Evolutionary conservation across 768 basidiomycete genomes (phyloP).

Genomic region (Collybia nuda): DNA sequence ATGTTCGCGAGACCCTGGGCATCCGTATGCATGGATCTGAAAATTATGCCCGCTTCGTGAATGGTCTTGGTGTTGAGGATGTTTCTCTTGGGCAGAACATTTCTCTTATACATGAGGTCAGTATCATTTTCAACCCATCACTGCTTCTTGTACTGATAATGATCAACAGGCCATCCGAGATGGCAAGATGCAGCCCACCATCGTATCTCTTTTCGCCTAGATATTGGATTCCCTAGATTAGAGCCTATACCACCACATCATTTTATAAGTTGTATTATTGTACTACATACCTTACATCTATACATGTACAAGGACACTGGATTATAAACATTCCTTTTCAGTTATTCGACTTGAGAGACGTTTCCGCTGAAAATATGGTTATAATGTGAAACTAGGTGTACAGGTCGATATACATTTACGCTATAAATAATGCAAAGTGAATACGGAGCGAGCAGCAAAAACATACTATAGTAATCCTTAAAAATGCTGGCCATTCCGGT

Average conservation of each 20-base stretch:
- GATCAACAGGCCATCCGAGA: constrained; percentile 46
- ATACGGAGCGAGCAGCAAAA: background rate
- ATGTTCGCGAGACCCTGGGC: constrained; percentile 68
- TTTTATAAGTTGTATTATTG: too few relatives aligned
- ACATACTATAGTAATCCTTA: background rate
- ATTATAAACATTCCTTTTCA: too few relatives aligned
- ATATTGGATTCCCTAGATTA: constrained; percentile 1
- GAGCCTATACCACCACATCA: background rate
- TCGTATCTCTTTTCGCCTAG: constrained; percentile 39
- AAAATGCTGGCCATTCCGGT: background rate
- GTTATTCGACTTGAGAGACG: too few relatives aligned
- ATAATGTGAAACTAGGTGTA: too few relatives aligned
- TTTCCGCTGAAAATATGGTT: too few relatives aligned
- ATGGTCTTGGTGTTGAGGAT: constrained; percentile 68
- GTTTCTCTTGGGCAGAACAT: constrained; percentile 70
- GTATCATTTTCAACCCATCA: constrained; percentile 15
- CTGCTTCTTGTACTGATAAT: background rate
- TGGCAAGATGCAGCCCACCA: constrained; percentile 46
- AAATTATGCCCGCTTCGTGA: constrained; percentile 60
- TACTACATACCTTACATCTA: too few relatives aligned
- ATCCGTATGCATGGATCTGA: constrained; percentile 80
- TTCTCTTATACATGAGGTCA: constrained; percentile 73
- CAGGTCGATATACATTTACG: too few relatives aligned
- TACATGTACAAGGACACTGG: too few relatives aligned
- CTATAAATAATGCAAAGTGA: too few relatives aligned